Percentiles rank a stretch among this genome's conserved stretches.
Conservation (phyloP, 768 basidiomycete genomes). For the Pulveroboletus ravenelii region DNA sequence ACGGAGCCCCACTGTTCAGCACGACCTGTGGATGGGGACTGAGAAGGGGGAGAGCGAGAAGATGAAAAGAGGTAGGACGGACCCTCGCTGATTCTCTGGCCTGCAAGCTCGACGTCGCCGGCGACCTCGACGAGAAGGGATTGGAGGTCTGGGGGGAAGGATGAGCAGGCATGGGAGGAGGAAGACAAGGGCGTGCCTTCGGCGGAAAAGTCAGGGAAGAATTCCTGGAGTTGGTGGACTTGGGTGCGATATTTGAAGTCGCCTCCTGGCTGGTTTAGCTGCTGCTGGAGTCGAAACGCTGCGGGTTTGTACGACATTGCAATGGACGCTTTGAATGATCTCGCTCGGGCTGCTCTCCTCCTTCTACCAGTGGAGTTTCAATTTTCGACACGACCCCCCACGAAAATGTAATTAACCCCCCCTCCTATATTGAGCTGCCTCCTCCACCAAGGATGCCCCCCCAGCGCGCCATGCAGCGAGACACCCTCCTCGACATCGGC, state of each 20-base stretch:
- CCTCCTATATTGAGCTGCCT: no score
- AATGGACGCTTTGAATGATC: neutral
- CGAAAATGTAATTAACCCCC: slow-evolving; percentile 10
- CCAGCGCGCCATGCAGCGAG: slow-evolving; percentile 11
- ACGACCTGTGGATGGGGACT: slow-evolving; percentile 44
- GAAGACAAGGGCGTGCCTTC: slow-evolving; percentile 48
- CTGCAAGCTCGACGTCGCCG: slow-evolving; percentile 69
- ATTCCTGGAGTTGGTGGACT: slow-evolving; percentile 61
- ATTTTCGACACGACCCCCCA: slow-evolving; percentile 17
- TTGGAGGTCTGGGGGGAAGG: slow-evolving; percentile 49
- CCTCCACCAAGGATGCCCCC: no score
- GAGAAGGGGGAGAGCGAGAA: slow-evolving; percentile 1
- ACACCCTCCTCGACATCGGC: neutral
- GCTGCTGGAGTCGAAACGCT: slow-evolving; percentile 23
- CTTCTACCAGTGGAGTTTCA: slow-evolving; percentile 19
- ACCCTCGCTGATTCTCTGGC: slow-evolving; percentile 76
- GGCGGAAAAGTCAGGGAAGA: slow-evolving; percentile 63
- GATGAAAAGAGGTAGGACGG: neutral
- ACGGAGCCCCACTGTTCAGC: slow-evolving; percentile 82
- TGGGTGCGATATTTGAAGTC: slow-evolving; percentile 48
- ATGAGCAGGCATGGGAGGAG: slow-evolving; percentile 20
- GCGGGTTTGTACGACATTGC: slow-evolving; percentile 31
- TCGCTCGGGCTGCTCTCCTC: neutral
- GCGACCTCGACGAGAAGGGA: slow-evolving; percentile 61
- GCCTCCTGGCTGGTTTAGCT: slow-evolving; percentile 1